Conservation (phyloP, 352 stramenopile species). For the Phytophthora sojae region DNA sequence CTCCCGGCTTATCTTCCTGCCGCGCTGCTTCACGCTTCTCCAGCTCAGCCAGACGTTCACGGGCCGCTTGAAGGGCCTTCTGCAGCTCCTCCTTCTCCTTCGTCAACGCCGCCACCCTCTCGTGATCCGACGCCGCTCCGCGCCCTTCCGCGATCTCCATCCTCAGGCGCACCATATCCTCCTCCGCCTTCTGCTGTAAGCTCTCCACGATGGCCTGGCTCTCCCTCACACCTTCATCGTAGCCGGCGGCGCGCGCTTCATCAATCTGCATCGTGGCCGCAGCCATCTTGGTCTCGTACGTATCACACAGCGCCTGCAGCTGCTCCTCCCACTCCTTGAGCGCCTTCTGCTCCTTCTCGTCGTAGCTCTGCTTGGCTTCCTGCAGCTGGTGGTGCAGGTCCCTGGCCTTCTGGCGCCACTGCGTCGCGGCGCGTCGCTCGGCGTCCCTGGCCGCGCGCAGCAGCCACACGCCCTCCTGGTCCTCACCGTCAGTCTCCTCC, state of each 20-base stretch:
- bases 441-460: slow-evolving; percentile 47
- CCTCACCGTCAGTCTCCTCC: slow-evolving; percentile 31
- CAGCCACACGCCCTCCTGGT: slow-evolving; percentile 56
- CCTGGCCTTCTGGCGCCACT: slow-evolving; percentile 79
- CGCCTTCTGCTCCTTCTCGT: slow-evolving; percentile 57
- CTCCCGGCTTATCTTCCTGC: slow-evolving; percentile 4
- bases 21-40: slow-evolving; percentile 21
- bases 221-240: slow-evolving; percentile 80
- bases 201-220: slow-evolving; percentile 75
- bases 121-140: not conserved
- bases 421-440: slow-evolving; percentile 49
- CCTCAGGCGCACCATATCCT: slow-evolving; percentile 42
- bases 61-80: slow-evolving; percentile 26
- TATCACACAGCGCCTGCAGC: slow-evolving; percentile 71
- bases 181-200: slow-evolving; percentile 60
- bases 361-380: slow-evolving; percentile 45
- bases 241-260: slow-evolving; percentile 66
- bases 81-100: slow-evolving; percentile 44
- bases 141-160: slow-evolving; percentile 29
- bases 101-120: slow-evolving; percentile 26
- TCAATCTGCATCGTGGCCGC: slow-evolving; percentile 81
- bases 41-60: slow-evolving; percentile 30
- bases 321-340: slow-evolving; percentile 62
- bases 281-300: slow-evolving; percentile 78
- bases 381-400: slow-evolving; percentile 70